Conservation (phyloP, 441 rosid species). For the Erodium chrysanthum region DNA sequence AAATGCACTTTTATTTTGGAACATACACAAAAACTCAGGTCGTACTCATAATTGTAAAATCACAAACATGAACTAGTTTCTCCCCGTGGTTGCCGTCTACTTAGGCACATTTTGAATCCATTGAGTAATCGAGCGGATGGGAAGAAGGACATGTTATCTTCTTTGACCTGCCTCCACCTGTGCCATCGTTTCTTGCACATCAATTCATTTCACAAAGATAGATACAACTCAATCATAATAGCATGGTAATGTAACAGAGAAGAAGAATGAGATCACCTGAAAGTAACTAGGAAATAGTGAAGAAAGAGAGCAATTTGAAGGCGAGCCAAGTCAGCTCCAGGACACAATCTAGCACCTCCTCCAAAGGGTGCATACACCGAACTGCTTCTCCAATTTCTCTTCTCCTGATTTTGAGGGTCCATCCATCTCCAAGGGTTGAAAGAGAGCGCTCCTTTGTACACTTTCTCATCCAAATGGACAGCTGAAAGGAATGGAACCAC, state of each 20-base stretch:
- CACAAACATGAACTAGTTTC: no score
- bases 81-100: constrained; percentile 14
- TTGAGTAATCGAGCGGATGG: constrained; percentile 81
- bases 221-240: background rate
- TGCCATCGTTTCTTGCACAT: no score
- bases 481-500: no score
- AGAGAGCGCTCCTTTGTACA: no score
- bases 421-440: no score
- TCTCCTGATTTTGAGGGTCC: constrained; percentile 32
- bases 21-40: no score
- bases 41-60: no score
- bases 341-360: constrained; percentile 80
- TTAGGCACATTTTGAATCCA: constrained; percentile 54
- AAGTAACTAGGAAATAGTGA: constrained; percentile 51
- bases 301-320: constrained; percentile 78
- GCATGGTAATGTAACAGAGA: no score
- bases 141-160: constrained; percentile 61
- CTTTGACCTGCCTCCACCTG: constrained; percentile 69
- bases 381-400: constrained; percentile 75
- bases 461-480: no score
- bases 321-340: constrained; percentile 80
- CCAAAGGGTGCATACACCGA: constrained; percentile 55
- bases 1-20: no score
- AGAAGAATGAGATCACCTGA: constrained; percentile 37
- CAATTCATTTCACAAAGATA: no score